Conservation (phyloP, 2,329 filamentous ascomycete genomes). For the Botryotinia convoluta region DNA sequence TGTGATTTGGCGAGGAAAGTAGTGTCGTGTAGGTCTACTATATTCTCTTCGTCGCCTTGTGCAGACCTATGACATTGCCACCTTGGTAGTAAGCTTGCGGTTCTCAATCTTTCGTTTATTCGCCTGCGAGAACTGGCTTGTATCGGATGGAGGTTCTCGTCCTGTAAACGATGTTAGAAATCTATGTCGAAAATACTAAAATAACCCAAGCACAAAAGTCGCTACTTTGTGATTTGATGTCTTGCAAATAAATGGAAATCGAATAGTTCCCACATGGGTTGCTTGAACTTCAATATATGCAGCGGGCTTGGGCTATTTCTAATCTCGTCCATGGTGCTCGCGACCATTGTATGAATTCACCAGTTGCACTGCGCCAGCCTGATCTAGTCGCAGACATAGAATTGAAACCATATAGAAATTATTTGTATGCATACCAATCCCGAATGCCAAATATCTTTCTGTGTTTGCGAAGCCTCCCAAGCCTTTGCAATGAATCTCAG, state of each 20-base stretch:
- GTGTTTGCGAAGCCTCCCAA: constrained; percentile 36
- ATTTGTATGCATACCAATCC: constrained; percentile 35
- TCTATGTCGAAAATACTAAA: constrained; percentile 35
- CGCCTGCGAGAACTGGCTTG: constrained; percentile 34
- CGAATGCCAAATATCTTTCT: constrained; percentile 26
- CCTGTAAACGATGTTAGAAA: constrained; percentile 36
- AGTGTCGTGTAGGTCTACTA: constrained; percentile 30
- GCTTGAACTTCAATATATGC: background rate
- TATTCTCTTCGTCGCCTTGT: constrained; percentile 24
- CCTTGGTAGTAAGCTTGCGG: constrained; percentile 25
- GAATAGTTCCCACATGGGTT: background rate
- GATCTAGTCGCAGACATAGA: background rate
- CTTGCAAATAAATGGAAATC: constrained; percentile 17
- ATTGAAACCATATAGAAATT: constrained; percentile 24
- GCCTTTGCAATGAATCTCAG: constrained; percentile 39
- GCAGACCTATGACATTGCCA: constrained; percentile 23
- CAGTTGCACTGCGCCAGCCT: constrained; percentile 11
- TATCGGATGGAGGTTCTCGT: constrained; percentile 32
- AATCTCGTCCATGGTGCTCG: constrained; percentile 21
- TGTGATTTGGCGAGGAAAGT: constrained; percentile 34
- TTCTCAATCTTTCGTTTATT: constrained; percentile 29
- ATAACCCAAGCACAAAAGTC: constrained; percentile 32
- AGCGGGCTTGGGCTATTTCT: background rate
- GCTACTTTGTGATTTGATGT: constrained; percentile 37
- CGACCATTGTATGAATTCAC: background rate